Base-by-base conservation (phyloP, 805 yeast genomes). In the Zygoascus bituminiphila region DNA sequence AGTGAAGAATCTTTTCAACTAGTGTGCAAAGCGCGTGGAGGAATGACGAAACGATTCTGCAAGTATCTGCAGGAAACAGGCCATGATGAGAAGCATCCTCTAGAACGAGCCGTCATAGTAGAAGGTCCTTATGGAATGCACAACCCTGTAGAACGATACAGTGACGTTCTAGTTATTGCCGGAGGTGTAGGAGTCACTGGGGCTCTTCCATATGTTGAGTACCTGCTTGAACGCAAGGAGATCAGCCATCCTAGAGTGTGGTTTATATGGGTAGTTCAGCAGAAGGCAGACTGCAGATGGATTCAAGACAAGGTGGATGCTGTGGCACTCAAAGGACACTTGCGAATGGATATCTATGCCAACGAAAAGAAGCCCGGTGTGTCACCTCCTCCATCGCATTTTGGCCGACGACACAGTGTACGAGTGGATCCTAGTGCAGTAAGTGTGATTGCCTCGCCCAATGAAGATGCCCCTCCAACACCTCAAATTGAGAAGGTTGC, bases 161-260 rank as follows among this genome's bases (percentile, higher is more conserved):
- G 69, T 31, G 69, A 70, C 42, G 73, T 75, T 1, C 62, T 79
- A 6, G 70, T 79, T 40, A 62, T 80, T 38, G 81, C 82, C 2
- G 85, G 85, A 8, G 86, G 85, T 5, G 76, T 77, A 52, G 86
- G 86, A 9, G 71, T 80, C 57, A 77, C 86, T 0, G 82, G 79
- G 0, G 66, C 77, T 8, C 66, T 74, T 38, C 67, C 78, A 2
- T 71, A 77, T 49, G 77, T 76, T 8, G 66, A 63, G 43, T 48
- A 52, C 47, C 49, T 69, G 52, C 49, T 51, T 7, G 39, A 46
- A 7, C 42, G 40, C 15, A 50, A 47, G 21, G 45, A 44, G 8
- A 15, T 37, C 10, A 47, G 22, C 7, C 20, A 45, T 7, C 54
- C 55, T 19, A 50, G 46, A 17, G 51, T 64, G 12, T 23, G 48